Percentiles rank a stretch among this genome's conserved stretches.
Conservation (phyloP, 495 filamentous ascomycete genomes). For the Saxophila tyrrhenica region DNA sequence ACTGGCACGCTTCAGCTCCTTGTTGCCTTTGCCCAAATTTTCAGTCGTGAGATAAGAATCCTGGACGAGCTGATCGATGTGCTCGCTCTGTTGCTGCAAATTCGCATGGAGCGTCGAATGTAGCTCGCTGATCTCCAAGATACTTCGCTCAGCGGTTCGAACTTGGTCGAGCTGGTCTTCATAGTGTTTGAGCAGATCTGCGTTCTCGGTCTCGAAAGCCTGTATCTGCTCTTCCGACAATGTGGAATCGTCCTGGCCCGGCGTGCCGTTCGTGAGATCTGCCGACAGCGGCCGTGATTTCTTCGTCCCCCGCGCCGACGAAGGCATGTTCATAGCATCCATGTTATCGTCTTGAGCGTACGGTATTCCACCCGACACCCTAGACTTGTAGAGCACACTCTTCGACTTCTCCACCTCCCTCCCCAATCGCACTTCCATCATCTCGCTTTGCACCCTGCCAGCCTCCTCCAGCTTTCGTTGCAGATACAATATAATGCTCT, state of each 20-base stretch:
- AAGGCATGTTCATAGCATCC: slow-evolving; percentile 1
- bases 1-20: slow-evolving; percentile 75
- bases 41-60: slow-evolving; percentile 71
- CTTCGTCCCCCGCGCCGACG: background rate
- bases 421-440: slow-evolving; percentile 82
- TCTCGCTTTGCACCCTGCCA: slow-evolving; percentile 63
- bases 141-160: slow-evolving; percentile 78
- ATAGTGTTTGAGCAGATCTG: slow-evolving; percentile 82
- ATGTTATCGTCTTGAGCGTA: slow-evolving; percentile 10
- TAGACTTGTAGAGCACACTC: slow-evolving; percentile 62
- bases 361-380: slow-evolving; percentile 9
- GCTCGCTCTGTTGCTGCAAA: slow-evolving; percentile 69
- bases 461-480: slow-evolving; percentile 61
- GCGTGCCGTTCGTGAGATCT: background rate
- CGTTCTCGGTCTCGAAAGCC: slow-evolving; percentile 88
- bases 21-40: slow-evolving; percentile 82
- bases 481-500: slow-evolving; percentile 74
- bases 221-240: slow-evolving; percentile 76
- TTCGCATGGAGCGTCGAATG: slow-evolving; percentile 81
- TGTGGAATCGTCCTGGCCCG: slow-evolving; percentile 35
- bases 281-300: background rate
- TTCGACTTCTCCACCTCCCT: slow-evolving; percentile 81
- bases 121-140: slow-evolving; percentile 85
- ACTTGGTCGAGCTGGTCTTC: slow-evolving; percentile 88
- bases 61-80: slow-evolving; percentile 77